Evolutionary conservation across 257 asterid species (phyloP), one percentile per base, ranked within the genome.

Genomic region (Paulownia fortunei): DNA sequence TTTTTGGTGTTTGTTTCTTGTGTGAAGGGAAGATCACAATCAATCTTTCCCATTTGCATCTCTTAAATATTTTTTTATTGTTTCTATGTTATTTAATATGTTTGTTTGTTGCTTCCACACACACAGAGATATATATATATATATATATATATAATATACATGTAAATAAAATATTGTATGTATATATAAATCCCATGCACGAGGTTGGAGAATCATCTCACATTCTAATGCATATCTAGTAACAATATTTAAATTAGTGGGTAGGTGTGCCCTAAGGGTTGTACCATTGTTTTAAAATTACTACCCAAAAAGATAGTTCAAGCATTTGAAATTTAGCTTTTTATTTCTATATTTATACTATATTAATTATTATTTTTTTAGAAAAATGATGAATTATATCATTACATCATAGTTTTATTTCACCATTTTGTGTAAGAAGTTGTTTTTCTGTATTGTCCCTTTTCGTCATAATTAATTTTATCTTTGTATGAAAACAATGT

Each of bases 171-270:
- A 49, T 16, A 8, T 26, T 41, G 5, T 54, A 32, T 5, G 6
- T 69, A 27, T 56, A 8, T 47, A 55, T 27, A 55, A 69, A 8
- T 84, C 55, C 19, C 71, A 60, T 47, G 75, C 85, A 78, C 83
- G 82, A 81, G 85, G 79, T 30, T 78, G 27, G 65, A 37, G 79
- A 74, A 77, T 78, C 77, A 74, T 81, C 4, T 77, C 83, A 77
- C 85, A 80, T 80, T 84, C 80, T 63, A 69, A 44, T 15, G 47
- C 36, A 23, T 10, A n/a, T 21, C 6, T 18, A 16, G 13, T 13
- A 27, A 62, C 26, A 62, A 32, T 62, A 30, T 62, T 16, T 62
- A 32, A 60, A 34, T n/a, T 26, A 23, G 67, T 32, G 3, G 18
- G 44, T 54, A 46, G 4, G 52, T 12, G 61, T 62, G 47, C 44